Conservation (phyloP, 768 basidiomycete genomes). For the Boletus sensibilis region DNA sequence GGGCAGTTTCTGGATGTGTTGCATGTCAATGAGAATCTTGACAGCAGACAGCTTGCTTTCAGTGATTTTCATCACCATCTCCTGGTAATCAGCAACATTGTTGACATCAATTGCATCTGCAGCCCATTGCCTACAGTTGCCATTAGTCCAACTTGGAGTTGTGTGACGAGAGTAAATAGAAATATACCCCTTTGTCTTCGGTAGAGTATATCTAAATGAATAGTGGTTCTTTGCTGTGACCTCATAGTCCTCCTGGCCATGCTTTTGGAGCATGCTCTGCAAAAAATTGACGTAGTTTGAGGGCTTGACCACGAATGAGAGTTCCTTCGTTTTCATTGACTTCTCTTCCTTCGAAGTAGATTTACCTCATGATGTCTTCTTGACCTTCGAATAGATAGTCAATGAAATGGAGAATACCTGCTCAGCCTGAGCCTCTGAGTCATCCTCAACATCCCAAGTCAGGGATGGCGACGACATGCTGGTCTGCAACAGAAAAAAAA, state of each 20-base stretch:
- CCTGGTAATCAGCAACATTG: background rate
- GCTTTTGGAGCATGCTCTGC: background rate
- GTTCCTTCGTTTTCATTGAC: background rate
- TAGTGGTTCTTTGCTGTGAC: background rate
- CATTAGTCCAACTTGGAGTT: background rate
- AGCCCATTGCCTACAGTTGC: background rate
- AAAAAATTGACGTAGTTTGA: background rate
- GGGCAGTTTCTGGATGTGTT: background rate
- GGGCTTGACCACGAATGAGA: background rate
- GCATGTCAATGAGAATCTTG: background rate
- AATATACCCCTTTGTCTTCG: background rate
- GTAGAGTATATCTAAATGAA: background rate
- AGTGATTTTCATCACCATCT: background rate
- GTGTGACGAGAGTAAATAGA: background rate
- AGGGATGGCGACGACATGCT: background rate
- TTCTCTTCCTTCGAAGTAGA: background rate
- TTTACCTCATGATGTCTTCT: background rate
- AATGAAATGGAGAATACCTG: background rate
- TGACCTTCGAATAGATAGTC: background rate
- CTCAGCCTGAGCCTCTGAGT: background rate
- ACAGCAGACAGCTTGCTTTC: background rate
- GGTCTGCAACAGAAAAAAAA: too few species aligned
- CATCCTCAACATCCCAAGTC: background rate
- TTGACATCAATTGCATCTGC: background rate
- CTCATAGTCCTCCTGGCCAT: background rate